Base-by-base conservation (phyloP, 257 asterid genomes). In the Solanum commersonii region DNA sequence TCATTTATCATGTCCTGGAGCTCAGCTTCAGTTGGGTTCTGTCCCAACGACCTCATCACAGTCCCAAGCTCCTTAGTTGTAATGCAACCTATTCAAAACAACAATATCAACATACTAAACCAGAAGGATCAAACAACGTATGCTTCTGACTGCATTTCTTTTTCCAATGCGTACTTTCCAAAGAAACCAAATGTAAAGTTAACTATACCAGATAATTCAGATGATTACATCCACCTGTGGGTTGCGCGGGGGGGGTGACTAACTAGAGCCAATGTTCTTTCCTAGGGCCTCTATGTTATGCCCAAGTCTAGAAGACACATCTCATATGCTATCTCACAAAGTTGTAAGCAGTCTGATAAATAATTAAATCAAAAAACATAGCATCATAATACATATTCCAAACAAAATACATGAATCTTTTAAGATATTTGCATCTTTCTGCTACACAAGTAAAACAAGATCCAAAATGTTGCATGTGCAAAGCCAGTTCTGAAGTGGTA, bases 41-140 rank as follows among this genome's bases (percentile, higher is more conserved):
- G 95, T 8, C 95, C 95, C 29, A 93, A 90, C 49, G 95, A 93
- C 90, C 95, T 93, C 95, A 93, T 93, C 91, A 93, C 95, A 2
- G 95, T 93, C 52, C 95, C 95, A 7, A 93, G 94, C 90, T 93
- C 95, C 93, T 92, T 93, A 71, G 95, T 92, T n/a, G 95, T 92
- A 90, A 93, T 93, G 93, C 95, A 93, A 88, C 95, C 95, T 93
- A 67, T 82, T 29, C 42, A 82, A 82, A 82, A 49, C 15, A n/a
- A 89, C 23, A 84, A 0, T 29, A 84, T 38, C 46, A 44, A 46
- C 49, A 33, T 31, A 18, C 65, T 63, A 63, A 52, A 86, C 81
- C 15, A 23, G 0, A 40, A 63, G 81, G 37, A 25, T 44, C 81
- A 85, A 85, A 37, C 87, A 63, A 9, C 38, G 16, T 7, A n/a